These are phyloP conservation scores for Colletotrichum tabaci DNA, from an alignment of 2,329 filamentous ascomycete genomes.

Conservation along the genomic window DNA sequence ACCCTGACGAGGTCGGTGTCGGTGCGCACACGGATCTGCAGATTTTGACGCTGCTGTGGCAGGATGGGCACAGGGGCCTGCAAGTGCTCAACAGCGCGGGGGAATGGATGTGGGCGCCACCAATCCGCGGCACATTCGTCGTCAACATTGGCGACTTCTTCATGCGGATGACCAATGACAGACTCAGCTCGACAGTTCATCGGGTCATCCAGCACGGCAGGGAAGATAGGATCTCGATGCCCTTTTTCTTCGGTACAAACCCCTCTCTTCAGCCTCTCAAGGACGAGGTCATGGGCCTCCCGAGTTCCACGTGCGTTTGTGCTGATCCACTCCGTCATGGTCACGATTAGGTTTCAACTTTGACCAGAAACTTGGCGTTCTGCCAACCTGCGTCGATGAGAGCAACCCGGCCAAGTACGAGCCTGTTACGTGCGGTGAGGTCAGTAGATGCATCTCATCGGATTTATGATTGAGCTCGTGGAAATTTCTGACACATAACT, in stretches of 20 bases:
- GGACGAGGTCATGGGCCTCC: slow-evolving; percentile 3
- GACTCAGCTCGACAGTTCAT: slow-evolving; percentile 45
- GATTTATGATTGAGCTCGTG: not conserved
- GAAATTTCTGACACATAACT: slow-evolving; percentile 15
- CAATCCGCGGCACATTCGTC: slow-evolving; percentile 46
- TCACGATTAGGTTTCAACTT: slow-evolving; percentile 58
- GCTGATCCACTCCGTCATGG: slow-evolving; percentile 4
- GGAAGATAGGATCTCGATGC: slow-evolving; percentile 58
- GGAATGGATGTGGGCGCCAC: slow-evolving; percentile 47
- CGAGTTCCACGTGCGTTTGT: not conserved
- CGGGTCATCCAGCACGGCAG: slow-evolving; percentile 40
- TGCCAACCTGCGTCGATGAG: slow-evolving; percentile 63
- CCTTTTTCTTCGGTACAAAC: slow-evolving; percentile 65
- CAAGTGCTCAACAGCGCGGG: slow-evolving; percentile 45
- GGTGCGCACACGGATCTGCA: slow-evolving; percentile 65
- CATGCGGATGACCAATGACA: slow-evolving; percentile 47
- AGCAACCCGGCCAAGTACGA: slow-evolving; percentile 64
- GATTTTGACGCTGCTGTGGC: slow-evolving; percentile 64
- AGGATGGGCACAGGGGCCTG: slow-evolving; percentile 53
- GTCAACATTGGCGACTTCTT: slow-evolving; percentile 49
- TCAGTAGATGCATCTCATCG: slow-evolving; percentile 22
- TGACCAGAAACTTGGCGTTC: slow-evolving; percentile 64
- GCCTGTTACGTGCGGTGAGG: slow-evolving; percentile 65
- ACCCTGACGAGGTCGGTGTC: slow-evolving; percentile 55
- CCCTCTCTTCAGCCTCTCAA: not conserved